Conservation (phyloP, 2,329 filamentous ascomycete species). For the Remersonia thermophila region DNA sequence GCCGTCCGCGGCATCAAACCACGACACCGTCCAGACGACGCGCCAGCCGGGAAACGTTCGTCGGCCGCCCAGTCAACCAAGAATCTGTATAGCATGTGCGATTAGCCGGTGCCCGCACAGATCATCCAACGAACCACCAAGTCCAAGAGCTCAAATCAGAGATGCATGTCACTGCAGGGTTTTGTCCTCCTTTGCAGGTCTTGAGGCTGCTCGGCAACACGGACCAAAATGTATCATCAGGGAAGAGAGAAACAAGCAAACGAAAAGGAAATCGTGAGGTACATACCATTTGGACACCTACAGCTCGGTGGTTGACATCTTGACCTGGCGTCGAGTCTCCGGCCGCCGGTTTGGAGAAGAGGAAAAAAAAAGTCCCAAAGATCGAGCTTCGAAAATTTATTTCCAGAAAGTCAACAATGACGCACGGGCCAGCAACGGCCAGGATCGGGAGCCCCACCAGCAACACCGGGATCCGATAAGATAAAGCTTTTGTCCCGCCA, state of each 20-base stretch:
- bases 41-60: no score
- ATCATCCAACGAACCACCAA: background rate
- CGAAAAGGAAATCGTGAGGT: background rate
- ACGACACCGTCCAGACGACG: no score
- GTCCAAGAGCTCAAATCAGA: slow-evolving; percentile 34
- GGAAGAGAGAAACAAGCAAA: slow-evolving; percentile 11
- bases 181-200: slow-evolving; percentile 62
- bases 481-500: no score
- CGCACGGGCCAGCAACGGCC: slow-evolving; percentile 7
- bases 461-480: slow-evolving; percentile 16
- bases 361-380: slow-evolving; percentile 1
- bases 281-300: slow-evolving; percentile 5
- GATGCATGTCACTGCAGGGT: slow-evolving; percentile 49
- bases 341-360: background rate
- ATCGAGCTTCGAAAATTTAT: background rate
- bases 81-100: background rate
- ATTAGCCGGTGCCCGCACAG: slow-evolving; percentile 2
- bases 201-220: slow-evolving; percentile 79
- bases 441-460: background rate
- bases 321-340: background rate
- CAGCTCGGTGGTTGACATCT: no score
- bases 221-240: slow-evolving; percentile 79
- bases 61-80: no score
- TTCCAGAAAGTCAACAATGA: slow-evolving; percentile 6
- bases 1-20: no score